phyloP scores from a whole-genome alignment of 192 early-diverging fungal species.

The Coemansia sp. region DNA sequence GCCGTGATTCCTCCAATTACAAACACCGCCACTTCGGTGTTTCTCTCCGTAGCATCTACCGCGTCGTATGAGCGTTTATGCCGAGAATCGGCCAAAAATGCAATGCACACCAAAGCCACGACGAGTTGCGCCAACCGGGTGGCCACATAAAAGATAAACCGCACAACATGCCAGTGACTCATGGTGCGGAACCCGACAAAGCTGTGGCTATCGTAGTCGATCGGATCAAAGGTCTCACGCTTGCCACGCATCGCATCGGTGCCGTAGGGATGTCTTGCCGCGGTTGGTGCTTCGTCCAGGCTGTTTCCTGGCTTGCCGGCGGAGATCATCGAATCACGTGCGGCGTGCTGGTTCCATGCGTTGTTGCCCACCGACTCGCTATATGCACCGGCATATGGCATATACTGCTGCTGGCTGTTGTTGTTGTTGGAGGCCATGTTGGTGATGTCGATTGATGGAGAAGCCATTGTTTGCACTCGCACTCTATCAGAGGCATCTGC shows the following conservation, averaged over 20 bases:
- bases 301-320: slow-evolving; percentile 3
- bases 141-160: slow-evolving; percentile 31
- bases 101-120: slow-evolving; percentile 38
- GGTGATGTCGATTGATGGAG: slow-evolving; percentile 30
- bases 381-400: slow-evolving; percentile 38
- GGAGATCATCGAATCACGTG: neutral
- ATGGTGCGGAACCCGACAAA: slow-evolving; percentile 33
- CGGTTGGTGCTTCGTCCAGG: neutral
- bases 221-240: neutral
- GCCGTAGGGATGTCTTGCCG: neutral
- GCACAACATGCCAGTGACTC: slow-evolving; percentile 26
- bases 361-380: slow-evolving; percentile 30
- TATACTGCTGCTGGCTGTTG: slow-evolving; percentile 6
- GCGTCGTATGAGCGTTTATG: slow-evolving; percentile 15
- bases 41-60: slow-evolving; percentile 17
- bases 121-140: slow-evolving; percentile 31
- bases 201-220: slow-evolving; percentile 1
- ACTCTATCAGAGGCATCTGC: neutral
- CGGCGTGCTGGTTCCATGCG: neutral
- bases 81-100: slow-evolving; percentile 33
- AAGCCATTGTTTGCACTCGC: neutral
- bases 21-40: slow-evolving; percentile 34
- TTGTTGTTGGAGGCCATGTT: slow-evolving; percentile 19
- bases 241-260: neutral
- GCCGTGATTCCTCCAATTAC: slow-evolving; percentile 32